phyloP scores from a whole-genome alignment of 2,329 filamentous ascomycete species.

The Fusarium illudens region DNA sequence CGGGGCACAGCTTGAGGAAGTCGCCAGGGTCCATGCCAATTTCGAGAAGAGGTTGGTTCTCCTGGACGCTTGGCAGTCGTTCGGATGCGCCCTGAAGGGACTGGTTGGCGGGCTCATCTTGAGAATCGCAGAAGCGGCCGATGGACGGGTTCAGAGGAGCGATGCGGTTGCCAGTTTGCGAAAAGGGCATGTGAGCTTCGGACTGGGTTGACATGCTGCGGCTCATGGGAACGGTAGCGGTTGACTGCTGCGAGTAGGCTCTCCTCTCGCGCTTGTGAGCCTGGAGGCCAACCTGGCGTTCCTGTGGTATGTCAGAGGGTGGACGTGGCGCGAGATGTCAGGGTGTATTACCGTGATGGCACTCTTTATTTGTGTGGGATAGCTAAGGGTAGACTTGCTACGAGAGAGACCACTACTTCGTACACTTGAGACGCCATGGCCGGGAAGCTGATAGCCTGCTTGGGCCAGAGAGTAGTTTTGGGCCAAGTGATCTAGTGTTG shows the following conservation, averaged over 20 bases:
- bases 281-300: conserved; percentile 24
- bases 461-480: conserved; percentile 27
- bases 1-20: conserved; percentile 48
- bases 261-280: conserved; percentile 35
- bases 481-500: conserved; percentile 29
- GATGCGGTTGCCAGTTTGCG: conserved; percentile 45
- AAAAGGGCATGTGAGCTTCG: conserved; percentile 51
- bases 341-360: conserved; percentile 34
- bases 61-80: conserved; percentile 50
- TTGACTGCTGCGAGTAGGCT: conserved; percentile 43
- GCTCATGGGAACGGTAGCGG: conserved; percentile 52
- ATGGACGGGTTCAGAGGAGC: conserved; percentile 43
- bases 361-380: conserved; percentile 38
- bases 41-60: conserved; percentile 43
- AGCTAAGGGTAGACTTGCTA: conserved; percentile 43
- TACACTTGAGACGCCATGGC: conserved; percentile 32
- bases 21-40: conserved; percentile 51
- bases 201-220: conserved; percentile 55
- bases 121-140: conserved; percentile 45
- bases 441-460: conserved; percentile 24
- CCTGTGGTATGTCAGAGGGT: conserved; percentile 30
- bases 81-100: conserved; percentile 35
- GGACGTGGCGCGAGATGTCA: neutral
- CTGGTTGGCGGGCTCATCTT: conserved; percentile 44
- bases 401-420: conserved; percentile 38